A percentile compares a stretch with the other conserved stretches of the same genome.
Conservation (phyloP, 1,284 basidiomycete genomes). For the Cerrena zonata region DNA sequence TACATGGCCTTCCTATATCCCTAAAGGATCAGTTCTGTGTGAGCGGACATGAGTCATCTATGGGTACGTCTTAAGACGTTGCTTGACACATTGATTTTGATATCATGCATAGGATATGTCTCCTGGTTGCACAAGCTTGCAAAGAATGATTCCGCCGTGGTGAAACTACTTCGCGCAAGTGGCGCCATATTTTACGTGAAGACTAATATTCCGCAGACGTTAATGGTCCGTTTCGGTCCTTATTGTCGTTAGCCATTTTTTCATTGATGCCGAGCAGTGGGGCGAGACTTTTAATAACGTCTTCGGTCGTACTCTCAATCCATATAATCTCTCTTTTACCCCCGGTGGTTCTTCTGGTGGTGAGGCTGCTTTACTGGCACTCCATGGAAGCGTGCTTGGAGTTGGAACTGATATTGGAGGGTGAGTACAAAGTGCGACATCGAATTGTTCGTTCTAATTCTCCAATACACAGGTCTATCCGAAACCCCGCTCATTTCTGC, state of each 20-base stretch:
- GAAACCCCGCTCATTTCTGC: conserved; percentile 76
- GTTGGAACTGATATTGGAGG: conserved; percentile 71
- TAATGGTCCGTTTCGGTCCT: conserved; percentile 28
- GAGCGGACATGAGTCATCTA: conserved; percentile 50
- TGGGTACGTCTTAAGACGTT: conserved; percentile 36
- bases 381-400: conserved; percentile 57
- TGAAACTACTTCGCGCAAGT: conserved; percentile 52
- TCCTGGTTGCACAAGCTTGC: conserved; percentile 22
- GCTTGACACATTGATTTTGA: too few relatives aligned
- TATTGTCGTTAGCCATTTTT: not conserved
- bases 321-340: conserved; percentile 47
- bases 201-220: conserved; percentile 67
- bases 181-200: conserved; percentile 68
- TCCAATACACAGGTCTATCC: conserved; percentile 30
- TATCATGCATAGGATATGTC: conserved; percentile 26
- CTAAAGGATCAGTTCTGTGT: conserved; percentile 49
- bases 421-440: conserved; percentile 25
- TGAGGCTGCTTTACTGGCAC: conserved; percentile 48
- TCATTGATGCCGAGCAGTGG: conserved; percentile 36
- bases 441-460: too few relatives aligned
- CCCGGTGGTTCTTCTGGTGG: conserved; percentile 61
- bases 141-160: conserved; percentile 31
- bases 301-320: conserved; percentile 68
- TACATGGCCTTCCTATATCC: conserved; percentile 47
- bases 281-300: conserved; percentile 56